Percentiles rank a stretch among this genome's conserved stretches.
Evolutionary conservation across 345 rosid species (phyloP).

Genomic region (Schrenkiella parvula): DNA sequence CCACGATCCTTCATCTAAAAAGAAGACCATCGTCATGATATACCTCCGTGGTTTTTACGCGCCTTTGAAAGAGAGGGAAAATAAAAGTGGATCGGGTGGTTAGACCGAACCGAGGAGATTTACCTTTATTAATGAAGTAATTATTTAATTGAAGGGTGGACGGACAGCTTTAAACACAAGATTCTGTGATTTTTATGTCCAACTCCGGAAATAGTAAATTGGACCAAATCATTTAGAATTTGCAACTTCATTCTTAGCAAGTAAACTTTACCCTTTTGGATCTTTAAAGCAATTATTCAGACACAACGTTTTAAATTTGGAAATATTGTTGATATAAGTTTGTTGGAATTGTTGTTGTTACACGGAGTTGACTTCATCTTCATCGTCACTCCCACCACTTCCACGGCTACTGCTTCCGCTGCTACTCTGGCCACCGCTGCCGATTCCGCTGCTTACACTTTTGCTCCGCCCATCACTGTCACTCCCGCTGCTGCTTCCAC

Average conservation of each 20-base stretch:
- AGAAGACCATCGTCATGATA: background rate
- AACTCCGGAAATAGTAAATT: conserved; percentile 14
- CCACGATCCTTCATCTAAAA: background rate
- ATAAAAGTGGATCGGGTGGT: background rate
- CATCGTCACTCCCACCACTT: conserved; percentile 45
- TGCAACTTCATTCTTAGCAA: background rate
- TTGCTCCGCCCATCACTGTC: conserved; percentile 62
- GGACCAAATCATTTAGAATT: conserved; percentile 13
- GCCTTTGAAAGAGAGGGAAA: background rate
- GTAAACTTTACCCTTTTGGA: background rate
- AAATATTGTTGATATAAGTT: background rate
- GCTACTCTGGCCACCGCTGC: conserved; percentile 41
- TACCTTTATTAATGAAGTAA: background rate
- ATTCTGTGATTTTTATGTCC: background rate
- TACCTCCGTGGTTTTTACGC: background rate
- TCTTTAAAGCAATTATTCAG: conserved; percentile 17
- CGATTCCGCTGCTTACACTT: conserved; percentile 50
- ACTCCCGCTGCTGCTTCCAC: conserved; percentile 60
- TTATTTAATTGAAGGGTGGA: background rate
- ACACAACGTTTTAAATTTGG: background rate
- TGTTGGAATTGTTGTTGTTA: conserved; percentile 20
- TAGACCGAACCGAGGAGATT: conserved; percentile 4
- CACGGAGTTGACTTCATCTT: conserved; percentile 61
- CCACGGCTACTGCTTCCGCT: conserved; percentile 41
- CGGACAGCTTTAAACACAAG: conserved; percentile 3